Conservation (phyloP, 2,329 filamentous ascomycete species). For the Fragosphaeria purpurea region DNA sequence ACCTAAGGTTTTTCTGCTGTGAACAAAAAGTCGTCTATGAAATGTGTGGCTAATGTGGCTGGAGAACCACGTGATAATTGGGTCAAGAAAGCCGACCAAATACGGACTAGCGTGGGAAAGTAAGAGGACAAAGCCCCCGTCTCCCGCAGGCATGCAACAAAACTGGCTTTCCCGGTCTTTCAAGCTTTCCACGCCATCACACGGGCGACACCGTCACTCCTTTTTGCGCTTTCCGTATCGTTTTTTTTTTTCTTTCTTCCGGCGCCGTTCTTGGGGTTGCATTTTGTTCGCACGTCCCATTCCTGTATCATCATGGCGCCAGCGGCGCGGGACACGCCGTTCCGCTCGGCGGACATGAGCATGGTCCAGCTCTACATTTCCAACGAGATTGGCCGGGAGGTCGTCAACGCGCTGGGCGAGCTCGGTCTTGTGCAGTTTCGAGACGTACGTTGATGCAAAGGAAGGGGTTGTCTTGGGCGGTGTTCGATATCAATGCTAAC, state of each 20-base stretch:
- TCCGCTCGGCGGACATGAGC: conserved; percentile 99
- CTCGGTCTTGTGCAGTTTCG: conserved; percentile 93
- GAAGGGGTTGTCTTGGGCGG: too few relatives aligned
- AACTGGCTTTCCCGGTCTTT: background rate
- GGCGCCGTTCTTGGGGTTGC: background rate
- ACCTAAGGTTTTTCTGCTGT: too few relatives aligned
- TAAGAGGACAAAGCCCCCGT: too few relatives aligned
- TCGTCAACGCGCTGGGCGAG: conserved; percentile 92
- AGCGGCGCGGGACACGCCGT: conserved; percentile 76
- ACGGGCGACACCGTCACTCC: too few relatives aligned
- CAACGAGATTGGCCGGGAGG: conserved; percentile 96
- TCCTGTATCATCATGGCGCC: conserved; percentile 45
- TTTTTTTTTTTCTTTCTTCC: background rate
- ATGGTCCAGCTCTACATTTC: conserved; percentile 99
- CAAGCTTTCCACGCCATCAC: too few relatives aligned
- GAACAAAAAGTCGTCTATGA: too few relatives aligned
- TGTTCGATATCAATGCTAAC: too few relatives aligned
- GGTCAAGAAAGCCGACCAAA: too few relatives aligned
- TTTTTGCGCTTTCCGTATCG: too few relatives aligned
- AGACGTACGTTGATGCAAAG: conserved; percentile 55
- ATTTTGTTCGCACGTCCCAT: background rate
- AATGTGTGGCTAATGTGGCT: too few relatives aligned
- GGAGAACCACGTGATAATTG: too few relatives aligned
- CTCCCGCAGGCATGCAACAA: background rate
- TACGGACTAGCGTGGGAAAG: too few relatives aligned